A percentile compares a stretch with the other conserved stretches of the same genome.
Evolutionary conservation across 768 basidiomycete genomes (phyloP).

Genomic region (Trichaptum fuscoviolaceum): DNA sequence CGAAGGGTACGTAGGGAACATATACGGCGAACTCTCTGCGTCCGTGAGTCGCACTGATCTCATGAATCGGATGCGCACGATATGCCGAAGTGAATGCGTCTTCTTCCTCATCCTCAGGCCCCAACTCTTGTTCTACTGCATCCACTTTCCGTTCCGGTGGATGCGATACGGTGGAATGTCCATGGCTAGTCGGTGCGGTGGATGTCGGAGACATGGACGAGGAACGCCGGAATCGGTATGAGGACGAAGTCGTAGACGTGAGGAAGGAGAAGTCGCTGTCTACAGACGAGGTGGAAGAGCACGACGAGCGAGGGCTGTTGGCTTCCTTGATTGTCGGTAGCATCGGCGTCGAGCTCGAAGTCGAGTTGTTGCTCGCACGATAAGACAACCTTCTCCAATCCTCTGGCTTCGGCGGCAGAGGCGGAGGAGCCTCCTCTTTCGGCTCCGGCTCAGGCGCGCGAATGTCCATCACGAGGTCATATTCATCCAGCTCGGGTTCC

Average conservation of each 20-base stretch:
- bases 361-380: neutral
- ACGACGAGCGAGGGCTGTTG: neutral
- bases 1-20: neutral
- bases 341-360: neutral
- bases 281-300: neutral
- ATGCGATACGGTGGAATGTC: neutral
- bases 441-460: neutral
- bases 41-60: neutral
- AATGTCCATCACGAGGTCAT: neutral
- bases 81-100: neutral
- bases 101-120: neutral
- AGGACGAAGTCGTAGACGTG: neutral
- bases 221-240: neutral
- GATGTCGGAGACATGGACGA: neutral
- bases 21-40: neutral
- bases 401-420: neutral
- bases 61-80: neutral
- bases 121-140: neutral
- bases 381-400: neutral
- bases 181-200: neutral
- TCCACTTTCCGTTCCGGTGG: neutral
- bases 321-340: neutral
- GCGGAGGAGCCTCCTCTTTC: neutral
- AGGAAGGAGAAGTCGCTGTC: neutral
- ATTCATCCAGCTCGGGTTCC: neutral